Evolutionary conservation across 768 basidiomycete species (phyloP).

Genomic region (Brasilioporus rufonigricans): DNA sequence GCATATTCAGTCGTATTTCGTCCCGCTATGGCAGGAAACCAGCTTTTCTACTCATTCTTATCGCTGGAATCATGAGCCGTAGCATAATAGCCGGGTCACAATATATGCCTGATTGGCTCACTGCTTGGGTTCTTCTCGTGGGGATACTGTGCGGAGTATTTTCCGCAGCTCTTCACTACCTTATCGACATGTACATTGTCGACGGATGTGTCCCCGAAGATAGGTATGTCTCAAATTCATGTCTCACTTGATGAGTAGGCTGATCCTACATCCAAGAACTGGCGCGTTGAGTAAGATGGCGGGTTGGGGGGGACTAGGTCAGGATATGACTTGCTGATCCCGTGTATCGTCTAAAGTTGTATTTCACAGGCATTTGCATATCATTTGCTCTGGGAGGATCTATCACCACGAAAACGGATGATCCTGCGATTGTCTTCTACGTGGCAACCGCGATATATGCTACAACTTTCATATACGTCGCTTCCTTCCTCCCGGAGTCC

Average conservation of each 20-base stretch:
- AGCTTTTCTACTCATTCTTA: slow-evolving; percentile 12
- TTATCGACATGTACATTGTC: slow-evolving; percentile 29
- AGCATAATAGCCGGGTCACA: slow-evolving; percentile 19
- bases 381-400: slow-evolving; percentile 31
- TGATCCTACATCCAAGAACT: slow-evolving; percentile 22
- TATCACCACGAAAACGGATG: slow-evolving; percentile 25
- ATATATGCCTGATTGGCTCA: slow-evolving; percentile 11
- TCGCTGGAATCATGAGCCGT: slow-evolving; percentile 4
- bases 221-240: slow-evolving; percentile 12
- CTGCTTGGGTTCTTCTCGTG: slow-evolving; percentile 15
- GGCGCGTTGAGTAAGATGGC: slow-evolving; percentile 22
- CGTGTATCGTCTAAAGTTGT: neutral
- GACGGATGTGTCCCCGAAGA: slow-evolving; percentile 25
- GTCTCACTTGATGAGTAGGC: neutral
- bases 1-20: slow-evolving; percentile 22
- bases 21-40: slow-evolving; percentile 29
- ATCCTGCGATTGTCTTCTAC: slow-evolving; percentile 24
- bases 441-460: slow-evolving; percentile 14
- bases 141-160: slow-evolving; percentile 19
- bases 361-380: slow-evolving; percentile 20
- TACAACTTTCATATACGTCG: slow-evolving; percentile 20
- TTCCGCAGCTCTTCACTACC: slow-evolving; percentile 14
- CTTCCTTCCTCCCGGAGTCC: slow-evolving; percentile 30
- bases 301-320: slow-evolving; percentile 32
- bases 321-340: neutral